phyloP scores from a whole-genome alignment of 2,329 filamentous ascomycete genomes.

The Phaeosphaeriaceae sp. region DNA sequence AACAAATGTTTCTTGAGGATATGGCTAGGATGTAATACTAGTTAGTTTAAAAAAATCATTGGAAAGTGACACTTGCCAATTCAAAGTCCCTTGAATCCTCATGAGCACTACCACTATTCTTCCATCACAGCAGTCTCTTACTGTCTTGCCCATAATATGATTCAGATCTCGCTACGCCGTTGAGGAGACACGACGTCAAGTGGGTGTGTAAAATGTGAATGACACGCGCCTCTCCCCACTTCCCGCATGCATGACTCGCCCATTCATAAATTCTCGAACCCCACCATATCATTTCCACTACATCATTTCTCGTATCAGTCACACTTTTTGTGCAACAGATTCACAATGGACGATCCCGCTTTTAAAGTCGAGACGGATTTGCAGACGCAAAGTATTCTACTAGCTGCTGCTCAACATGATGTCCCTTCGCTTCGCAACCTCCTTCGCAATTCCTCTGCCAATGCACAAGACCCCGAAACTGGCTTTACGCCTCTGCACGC shows the following conservation, averaged over 20 bases:
- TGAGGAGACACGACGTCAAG: too few relatives aligned
- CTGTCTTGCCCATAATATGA: too few relatives aligned
- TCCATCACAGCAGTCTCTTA: too few relatives aligned
- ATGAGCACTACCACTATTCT: too few relatives aligned
- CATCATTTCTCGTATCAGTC: not conserved
- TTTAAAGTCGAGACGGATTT: slow-evolving; percentile 52
- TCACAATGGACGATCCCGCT: slow-evolving; percentile 39
- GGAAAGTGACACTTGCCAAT: too few relatives aligned
- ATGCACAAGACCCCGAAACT: slow-evolving; percentile 82
- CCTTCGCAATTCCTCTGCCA: slow-evolving; percentile 68
- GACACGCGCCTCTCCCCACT: not conserved
- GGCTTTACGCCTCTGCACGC: slow-evolving; percentile 89
- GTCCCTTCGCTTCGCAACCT: slow-evolving; percentile 71
- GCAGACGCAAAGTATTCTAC: slow-evolving; percentile 65
- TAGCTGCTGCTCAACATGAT: slow-evolving; percentile 72
- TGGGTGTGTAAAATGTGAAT: not conserved
- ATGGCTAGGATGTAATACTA: too few relatives aligned
- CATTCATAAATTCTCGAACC: slow-evolving; percentile 5
- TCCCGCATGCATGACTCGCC: not conserved
- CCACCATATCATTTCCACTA: not conserved
- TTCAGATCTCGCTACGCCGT: too few relatives aligned
- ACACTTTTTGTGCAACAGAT: not conserved
- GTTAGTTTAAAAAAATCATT: too few relatives aligned
- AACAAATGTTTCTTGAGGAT: too few relatives aligned
- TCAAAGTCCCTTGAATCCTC: too few relatives aligned